Evolutionary conservation across 495 filamentous ascomycete species (phyloP).

Genomic region (Podospora sp.): DNA sequence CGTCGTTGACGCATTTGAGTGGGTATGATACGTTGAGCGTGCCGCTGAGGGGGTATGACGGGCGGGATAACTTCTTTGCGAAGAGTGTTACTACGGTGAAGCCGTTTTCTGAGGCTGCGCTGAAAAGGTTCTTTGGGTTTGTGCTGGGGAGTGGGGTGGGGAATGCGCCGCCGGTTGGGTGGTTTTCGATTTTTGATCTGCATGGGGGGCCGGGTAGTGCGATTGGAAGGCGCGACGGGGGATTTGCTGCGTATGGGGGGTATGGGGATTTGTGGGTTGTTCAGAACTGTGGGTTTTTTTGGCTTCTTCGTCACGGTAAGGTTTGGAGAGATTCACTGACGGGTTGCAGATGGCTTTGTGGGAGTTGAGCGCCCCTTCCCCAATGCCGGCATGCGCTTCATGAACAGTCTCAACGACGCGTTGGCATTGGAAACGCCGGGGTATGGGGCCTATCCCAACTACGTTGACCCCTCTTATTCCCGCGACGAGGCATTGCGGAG

Average conservation of each 20-base stretch:
- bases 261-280: slow-evolving; percentile 25
- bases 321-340: too few species aligned
- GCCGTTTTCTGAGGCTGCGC: slow-evolving; percentile 12
- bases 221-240: slow-evolving; percentile 14
- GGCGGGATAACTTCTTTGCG: slow-evolving; percentile 27
- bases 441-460: not conserved
- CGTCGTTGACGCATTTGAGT: slow-evolving; percentile 16
- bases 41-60: slow-evolving; percentile 17
- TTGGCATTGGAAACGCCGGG: not conserved
- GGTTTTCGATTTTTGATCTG: slow-evolving; percentile 26
- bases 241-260: slow-evolving; percentile 23
- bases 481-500: not conserved
- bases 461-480: not conserved
- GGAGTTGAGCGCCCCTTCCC: too few species aligned
- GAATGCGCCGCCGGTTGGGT: slow-evolving; percentile 12
- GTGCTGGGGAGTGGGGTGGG: slow-evolving; percentile 2
- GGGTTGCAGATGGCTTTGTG: too few species aligned
- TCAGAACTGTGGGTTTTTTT: slow-evolving; percentile 23
- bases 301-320: not conserved
- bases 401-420: not conserved
- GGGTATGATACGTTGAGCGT: slow-evolving; percentile 6
- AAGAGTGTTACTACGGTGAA: slow-evolving; percentile 23
- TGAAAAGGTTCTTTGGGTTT: slow-evolving; percentile 17
- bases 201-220: slow-evolving; percentile 26
- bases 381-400: not conserved